Base-by-base conservation (phyloP, 108 stramenopile species). In the Seminavis robusta region DNA sequence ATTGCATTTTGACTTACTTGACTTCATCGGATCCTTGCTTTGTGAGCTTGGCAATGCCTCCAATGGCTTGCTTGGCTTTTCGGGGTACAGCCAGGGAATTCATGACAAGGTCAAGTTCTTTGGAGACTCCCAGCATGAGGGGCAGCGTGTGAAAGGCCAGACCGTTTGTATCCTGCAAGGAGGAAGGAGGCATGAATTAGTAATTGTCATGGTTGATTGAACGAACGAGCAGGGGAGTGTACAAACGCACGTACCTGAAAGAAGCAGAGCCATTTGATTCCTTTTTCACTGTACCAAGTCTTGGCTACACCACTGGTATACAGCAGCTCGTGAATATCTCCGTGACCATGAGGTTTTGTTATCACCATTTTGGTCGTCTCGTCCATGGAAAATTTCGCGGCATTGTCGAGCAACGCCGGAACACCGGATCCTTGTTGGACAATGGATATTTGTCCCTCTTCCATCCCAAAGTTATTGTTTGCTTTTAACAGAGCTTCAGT, bases 341-440 rank as follows among this genome's bases (percentile, higher is more conserved):
- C 99, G 59, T 99, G 99, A 6, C 99, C 99, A 64, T 99, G 99
- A 16, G 99, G 99, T 84, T 99, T 99, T 51, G 95, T 91, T n/a
- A n/a, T n/a, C 50, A 95, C 65, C 47, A 98, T 56, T 28, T 73
- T 76, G 68, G 65, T 92, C 0, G 68, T 67, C 4, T 72, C 43
- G 24, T 94, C 88, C 37, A 81, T 36, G 11, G 94, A 96, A 51
- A 99, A 85, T 31, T 62, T 75, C n/a, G 95, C 97, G 47, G 88
- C 83, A 53, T 92, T 94, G 76, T 96, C 90, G 13, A 47, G 30
- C 29, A 99, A 58, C 0, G 98, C 97, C 19, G 98, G 88, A 16
- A 99, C 98, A 56, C 95, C 88, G 33, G 87, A 69, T 52, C 97
- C 91, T 71, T 99, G 98, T 72, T 95, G 90, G 40, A 99, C 92